Evolutionary conservation across 2,329 filamentous ascomycete species (phyloP).

Genomic region (Colletotrichum tanaceti): DNA sequence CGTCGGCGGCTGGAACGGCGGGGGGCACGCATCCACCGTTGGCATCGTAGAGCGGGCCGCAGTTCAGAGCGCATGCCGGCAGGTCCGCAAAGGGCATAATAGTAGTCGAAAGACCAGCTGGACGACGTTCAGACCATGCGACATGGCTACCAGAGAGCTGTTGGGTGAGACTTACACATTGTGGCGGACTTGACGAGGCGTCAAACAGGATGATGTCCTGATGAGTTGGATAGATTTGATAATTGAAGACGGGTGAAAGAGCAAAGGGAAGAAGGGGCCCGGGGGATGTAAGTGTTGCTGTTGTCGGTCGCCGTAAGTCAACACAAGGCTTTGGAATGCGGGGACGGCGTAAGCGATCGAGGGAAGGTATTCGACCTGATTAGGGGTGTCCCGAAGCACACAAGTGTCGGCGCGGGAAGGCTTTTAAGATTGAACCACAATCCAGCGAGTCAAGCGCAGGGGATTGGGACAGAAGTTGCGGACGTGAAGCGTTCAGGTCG

Average conservation of each 20-base stretch:
- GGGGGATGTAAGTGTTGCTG: constrained; percentile 13
- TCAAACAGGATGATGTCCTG: neutral
- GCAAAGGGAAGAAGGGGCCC: neutral
- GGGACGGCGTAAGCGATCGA: constrained; percentile 26
- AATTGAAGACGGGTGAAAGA: neutral
- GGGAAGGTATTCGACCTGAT: constrained; percentile 28
- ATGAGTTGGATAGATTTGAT: neutral
- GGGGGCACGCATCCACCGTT: constrained; percentile 78
- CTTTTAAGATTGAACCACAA: constrained; percentile 31
- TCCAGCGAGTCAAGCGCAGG: constrained; percentile 17
- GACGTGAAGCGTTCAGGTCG: neutral
- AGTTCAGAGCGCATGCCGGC: constrained; percentile 71
- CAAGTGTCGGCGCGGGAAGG: constrained; percentile 9
- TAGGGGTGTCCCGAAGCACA: neutral
- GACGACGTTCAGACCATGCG: neutral
- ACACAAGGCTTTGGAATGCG: constrained; percentile 36
- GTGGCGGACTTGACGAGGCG: constrained; percentile 10
- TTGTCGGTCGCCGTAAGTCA: neutral
- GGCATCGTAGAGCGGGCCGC: constrained; percentile 73
- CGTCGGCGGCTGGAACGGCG: constrained; percentile 58
- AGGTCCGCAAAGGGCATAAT: constrained; percentile 69
- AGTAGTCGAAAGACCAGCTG: constrained; percentile 54
- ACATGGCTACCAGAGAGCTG: neutral
- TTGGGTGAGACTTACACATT: constrained; percentile 37
- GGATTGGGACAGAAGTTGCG: neutral